These are phyloP conservation scores for Trametes cingulata DNA, from an alignment of 768 basidiomycete genomes.

Conservation along the genomic window DNA sequence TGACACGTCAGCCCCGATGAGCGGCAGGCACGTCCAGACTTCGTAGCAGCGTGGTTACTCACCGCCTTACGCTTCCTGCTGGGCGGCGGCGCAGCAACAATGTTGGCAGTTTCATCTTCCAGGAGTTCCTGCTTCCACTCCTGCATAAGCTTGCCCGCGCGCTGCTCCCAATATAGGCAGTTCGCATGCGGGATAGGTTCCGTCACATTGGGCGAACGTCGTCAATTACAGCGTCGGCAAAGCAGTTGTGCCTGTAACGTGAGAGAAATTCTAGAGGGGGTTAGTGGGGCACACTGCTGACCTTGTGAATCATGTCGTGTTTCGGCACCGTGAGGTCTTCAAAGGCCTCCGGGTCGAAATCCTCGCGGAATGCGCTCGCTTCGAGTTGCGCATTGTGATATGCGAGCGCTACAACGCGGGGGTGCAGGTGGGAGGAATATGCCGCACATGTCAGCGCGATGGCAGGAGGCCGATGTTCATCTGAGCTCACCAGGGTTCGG, in stretches of 20 bases:
- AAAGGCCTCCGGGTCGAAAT: conserved; percentile 75
- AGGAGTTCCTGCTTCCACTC: conserved; percentile 68
- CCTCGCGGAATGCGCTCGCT: conserved; percentile 89
- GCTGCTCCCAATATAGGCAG: conserved; percentile 38
- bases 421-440: not conserved
- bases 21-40: conserved; percentile 13
- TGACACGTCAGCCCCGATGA: not conserved
- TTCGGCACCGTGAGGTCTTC: conserved; percentile 85
- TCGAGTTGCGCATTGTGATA: conserved; percentile 90
- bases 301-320: conserved; percentile 77
- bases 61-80: conserved; percentile 77
- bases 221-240: conserved; percentile 5
- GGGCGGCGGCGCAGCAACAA: conserved; percentile 41
- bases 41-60: conserved; percentile 32
- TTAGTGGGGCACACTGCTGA: conserved; percentile 33
- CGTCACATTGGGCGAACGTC: conserved; percentile 1
- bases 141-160: conserved; percentile 66
- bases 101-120: conserved; percentile 63
- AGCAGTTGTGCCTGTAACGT: conserved; percentile 16
- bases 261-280: not conserved
- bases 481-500: conserved; percentile 79
- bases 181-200: conserved; percentile 1
- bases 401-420: conserved; percentile 59
- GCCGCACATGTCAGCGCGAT: not conserved
- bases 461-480: not conserved